phyloP scores from a whole-genome alignment of 169 alveolate genomes.

The Plasmodium fragile region DNA sequence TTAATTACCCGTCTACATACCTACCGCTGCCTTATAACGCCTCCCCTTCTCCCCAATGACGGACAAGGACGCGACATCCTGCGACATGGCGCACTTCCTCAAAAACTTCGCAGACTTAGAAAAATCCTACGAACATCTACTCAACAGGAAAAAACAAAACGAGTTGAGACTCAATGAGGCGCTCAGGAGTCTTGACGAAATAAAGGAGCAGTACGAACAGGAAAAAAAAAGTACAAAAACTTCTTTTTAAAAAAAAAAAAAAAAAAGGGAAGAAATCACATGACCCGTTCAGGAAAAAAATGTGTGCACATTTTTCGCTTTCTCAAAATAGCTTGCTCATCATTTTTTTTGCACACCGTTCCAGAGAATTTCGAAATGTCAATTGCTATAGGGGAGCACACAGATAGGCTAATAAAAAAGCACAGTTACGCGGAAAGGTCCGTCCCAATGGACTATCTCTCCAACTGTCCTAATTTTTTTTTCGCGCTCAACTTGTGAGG shows the following conservation, averaged over 20 bases:
- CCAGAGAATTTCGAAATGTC: conserved; percentile 60
- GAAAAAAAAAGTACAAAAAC: conserved; percentile 65
- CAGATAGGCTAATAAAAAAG: conserved; percentile 41
- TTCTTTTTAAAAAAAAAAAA: neutral
- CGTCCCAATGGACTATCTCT: neutral
- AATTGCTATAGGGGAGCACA: conserved; percentile 31
- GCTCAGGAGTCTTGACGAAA: conserved; percentile 13
- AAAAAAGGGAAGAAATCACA: neutral
- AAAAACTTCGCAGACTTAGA: conserved; percentile 60
- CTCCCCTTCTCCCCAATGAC: neutral
- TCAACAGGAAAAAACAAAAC: conserved; percentile 49
- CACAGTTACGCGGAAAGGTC: conserved; percentile 59
- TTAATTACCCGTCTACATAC: neutral
- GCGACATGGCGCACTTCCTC: conserved; percentile 54
- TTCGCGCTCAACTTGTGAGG: neutral
- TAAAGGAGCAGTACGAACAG: conserved; percentile 67
- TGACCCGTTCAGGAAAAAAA: neutral
- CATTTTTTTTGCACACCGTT: neutral
- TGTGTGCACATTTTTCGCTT: neutral
- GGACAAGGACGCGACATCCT: neutral
- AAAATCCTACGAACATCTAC: conserved; percentile 52
- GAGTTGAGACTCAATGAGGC: conserved; percentile 46
- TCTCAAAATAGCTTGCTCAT: neutral
- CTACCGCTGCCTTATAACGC: neutral
- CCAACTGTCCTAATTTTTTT: neutral